These are phyloP conservation scores for Thelonectria olida DNA, from an alignment of 2,329 filamentous ascomycete species.

Conservation along the genomic window DNA sequence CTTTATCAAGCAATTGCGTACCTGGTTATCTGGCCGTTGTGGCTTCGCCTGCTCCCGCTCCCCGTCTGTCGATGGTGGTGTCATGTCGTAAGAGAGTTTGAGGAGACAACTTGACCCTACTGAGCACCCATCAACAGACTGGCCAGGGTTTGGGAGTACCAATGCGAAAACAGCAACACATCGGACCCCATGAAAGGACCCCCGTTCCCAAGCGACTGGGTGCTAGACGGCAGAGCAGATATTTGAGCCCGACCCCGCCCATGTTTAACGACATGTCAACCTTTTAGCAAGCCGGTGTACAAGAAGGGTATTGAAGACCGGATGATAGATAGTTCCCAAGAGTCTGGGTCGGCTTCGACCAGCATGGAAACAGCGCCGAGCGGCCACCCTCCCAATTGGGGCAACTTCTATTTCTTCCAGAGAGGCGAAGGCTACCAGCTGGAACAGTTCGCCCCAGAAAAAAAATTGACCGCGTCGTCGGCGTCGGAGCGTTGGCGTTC, in stretches of 20 bases:
- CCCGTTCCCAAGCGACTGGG: constrained; percentile 16
- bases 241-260: constrained; percentile 30
- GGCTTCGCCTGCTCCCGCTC: constrained; percentile 27
- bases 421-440: constrained; percentile 16
- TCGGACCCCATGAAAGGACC: constrained; percentile 9
- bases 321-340: constrained; percentile 31
- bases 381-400: constrained; percentile 27
- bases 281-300: constrained; percentile 11
- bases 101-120: constrained; percentile 22
- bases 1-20: constrained; percentile 14
- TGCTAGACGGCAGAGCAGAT: constrained; percentile 29
- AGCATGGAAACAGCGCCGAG: constrained; percentile 34
- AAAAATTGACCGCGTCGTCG: constrained; percentile 23
- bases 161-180: neutral
- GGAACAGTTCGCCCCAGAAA: constrained; percentile 24
- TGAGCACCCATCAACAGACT: constrained; percentile 22
- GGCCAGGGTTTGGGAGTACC: constrained; percentile 26
- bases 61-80: constrained; percentile 33
- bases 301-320: constrained; percentile 19
- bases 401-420: constrained; percentile 19
- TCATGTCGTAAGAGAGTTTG: constrained; percentile 30
- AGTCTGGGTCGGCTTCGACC: constrained; percentile 32
- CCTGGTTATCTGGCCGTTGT: constrained; percentile 22
- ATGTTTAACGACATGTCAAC: constrained; percentile 22
- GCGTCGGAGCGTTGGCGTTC: constrained; percentile 34